Evolutionary conservation across 202 grass and related monocot species (phyloP).

Genomic region (Zoysia matrella): DNA sequence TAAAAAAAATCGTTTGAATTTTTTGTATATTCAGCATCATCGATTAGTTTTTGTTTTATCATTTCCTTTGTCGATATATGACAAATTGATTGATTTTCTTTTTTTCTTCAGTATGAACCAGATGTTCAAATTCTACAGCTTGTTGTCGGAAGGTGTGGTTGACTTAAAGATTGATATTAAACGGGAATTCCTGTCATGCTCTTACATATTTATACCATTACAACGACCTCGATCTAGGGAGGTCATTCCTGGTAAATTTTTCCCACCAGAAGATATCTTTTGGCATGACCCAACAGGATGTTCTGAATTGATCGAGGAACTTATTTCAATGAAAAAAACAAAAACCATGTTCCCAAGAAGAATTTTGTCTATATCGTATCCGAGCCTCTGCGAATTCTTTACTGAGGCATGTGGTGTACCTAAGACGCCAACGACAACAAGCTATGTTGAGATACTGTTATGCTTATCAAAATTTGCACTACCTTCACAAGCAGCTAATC

Average conservation of each 20-base stretch:
- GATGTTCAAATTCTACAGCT: conserved; percentile 89
- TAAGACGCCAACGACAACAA: conserved; percentile 60
- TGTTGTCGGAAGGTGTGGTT: conserved; percentile 63
- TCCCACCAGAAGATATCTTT: conserved; percentile 70
- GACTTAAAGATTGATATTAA: conserved; percentile 72
- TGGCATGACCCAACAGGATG: conserved; percentile 93
- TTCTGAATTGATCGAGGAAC: conserved; percentile 66
- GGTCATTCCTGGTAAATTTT: conserved; percentile 61
- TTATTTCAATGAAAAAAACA: conserved; percentile 42
- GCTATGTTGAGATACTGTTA: conserved; percentile 77
- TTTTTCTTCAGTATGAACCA: conserved; percentile 76
- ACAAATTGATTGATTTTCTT: conserved; percentile 28
- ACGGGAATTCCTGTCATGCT: conserved; percentile 60
- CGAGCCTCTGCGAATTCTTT: conserved; percentile 85
- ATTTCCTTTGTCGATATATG: conserved; percentile 40
- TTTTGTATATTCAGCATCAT: not conserved
- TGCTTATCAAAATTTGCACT: conserved; percentile 62
- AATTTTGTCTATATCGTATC: conserved; percentile 67
- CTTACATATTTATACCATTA: conserved; percentile 81
- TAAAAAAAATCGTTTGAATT: not conserved
- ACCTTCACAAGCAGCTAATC: conserved; percentile 70
- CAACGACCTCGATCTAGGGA: conserved; percentile 46
- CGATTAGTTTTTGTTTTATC: not conserved
- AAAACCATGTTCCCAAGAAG: conserved; percentile 52
- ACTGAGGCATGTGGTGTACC: conserved; percentile 63